Evolutionary conservation across 2,329 filamentous ascomycete genomes (phyloP).

Genomic region (Grosmannia clavigera): DNA sequence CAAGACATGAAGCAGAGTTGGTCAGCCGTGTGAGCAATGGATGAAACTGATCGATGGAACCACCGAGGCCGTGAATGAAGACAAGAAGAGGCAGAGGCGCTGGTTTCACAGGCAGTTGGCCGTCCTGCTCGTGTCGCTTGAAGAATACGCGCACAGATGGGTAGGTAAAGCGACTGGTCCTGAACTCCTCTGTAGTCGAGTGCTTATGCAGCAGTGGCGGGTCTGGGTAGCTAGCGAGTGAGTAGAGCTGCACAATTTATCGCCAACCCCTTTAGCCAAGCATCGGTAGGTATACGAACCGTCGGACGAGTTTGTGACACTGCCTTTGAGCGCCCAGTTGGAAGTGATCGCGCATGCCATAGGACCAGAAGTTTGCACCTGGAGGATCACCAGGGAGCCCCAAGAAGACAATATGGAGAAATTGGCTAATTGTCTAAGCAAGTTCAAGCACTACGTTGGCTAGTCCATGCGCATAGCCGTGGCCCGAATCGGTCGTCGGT

Average conservation of each 20-base stretch:
- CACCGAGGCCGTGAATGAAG: constrained; percentile 88
- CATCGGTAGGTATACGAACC: not conserved
- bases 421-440: not conserved
- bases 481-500: not conserved
- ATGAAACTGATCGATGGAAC: constrained; percentile 79
- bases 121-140: constrained; percentile 67
- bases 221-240: constrained; percentile 33
- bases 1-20: constrained; percentile 72
- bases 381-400: not conserved
- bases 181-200: constrained; percentile 58
- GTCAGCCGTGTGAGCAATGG: constrained; percentile 69
- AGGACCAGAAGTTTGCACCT: not conserved
- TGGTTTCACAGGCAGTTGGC: constrained; percentile 63
- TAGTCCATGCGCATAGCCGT: not conserved
- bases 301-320: not conserved
- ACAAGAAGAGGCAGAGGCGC: constrained; percentile 72
- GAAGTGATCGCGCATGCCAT: not conserved
- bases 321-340: not conserved
- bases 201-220: constrained; percentile 70
- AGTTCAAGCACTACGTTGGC: not conserved
- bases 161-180: constrained; percentile 60
- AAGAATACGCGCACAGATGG: constrained; percentile 71
- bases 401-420: not conserved
- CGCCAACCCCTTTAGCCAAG: not conserved
- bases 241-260: not conserved